Percentiles rank a stretch among this genome's conserved stretches.
Evolutionary conservation across 1,284 basidiomycete species (phyloP).

Genomic region (Sphaerobolus stellatus): DNA sequence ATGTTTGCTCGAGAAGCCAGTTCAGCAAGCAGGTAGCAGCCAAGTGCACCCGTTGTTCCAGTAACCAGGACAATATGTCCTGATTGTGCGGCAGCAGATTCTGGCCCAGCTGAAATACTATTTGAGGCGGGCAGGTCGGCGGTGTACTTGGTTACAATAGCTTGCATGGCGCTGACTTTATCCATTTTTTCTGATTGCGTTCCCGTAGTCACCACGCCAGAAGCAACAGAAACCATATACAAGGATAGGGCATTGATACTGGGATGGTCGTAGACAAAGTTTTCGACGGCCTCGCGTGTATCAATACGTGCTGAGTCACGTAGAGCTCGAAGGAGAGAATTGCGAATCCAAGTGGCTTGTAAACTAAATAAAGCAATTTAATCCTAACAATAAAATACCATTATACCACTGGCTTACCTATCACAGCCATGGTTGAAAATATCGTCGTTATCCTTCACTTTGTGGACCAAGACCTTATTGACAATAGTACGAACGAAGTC

Average conservation of each 20-base stretch:
- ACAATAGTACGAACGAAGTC: constrained; percentile 18
- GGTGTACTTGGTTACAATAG: not conserved
- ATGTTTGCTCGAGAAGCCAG: constrained; percentile 23
- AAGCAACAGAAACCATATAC: not conserved
- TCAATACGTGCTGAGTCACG: constrained; percentile 22
- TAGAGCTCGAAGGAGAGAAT: constrained; percentile 35
- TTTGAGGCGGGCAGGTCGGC: no score
- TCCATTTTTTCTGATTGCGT: not conserved
- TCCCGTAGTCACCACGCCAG: not conserved
- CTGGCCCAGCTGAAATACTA: constrained; percentile 7
- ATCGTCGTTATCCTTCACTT: constrained; percentile 31
- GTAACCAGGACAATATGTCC: constrained; percentile 30
- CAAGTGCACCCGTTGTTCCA: constrained; percentile 37
- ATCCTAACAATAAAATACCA: constrained; percentile 19
- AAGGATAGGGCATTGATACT: not conserved
- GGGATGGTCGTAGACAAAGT: constrained; percentile 6
- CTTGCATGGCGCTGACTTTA: not conserved
- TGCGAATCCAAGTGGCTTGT: constrained; percentile 42
- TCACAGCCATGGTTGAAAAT: constrained; percentile 44
- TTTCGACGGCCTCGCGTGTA: constrained; percentile 12
- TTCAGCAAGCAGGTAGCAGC: constrained; percentile 29
- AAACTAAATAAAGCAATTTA: constrained; percentile 25
- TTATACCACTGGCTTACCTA: constrained; percentile 30
- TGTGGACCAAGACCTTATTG: constrained; percentile 10
- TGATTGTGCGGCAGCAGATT: not conserved